These are phyloP conservation scores for Naganishia liquefaciens DNA, from an alignment of 1,284 basidiomycete species.

Conservation along the genomic window DNA sequence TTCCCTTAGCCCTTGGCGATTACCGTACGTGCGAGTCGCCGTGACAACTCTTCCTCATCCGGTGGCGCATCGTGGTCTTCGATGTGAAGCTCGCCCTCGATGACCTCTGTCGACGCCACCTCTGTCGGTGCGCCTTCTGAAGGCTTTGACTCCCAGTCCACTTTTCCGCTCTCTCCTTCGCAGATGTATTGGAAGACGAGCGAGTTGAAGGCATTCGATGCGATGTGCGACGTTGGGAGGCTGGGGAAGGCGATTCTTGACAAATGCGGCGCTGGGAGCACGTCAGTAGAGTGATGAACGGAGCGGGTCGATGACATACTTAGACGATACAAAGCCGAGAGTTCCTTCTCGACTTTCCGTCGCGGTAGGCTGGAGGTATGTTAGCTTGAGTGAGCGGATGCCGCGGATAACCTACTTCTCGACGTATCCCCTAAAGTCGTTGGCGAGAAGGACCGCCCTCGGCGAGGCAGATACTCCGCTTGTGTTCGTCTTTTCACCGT, in stretches of 20 bases:
- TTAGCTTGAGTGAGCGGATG: not conserved
- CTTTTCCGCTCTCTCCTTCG: not conserved
- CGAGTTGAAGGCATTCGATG: constrained; percentile 18
- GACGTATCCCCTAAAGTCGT: constrained; percentile 23
- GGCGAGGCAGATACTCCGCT: not conserved
- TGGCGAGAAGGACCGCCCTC: constrained; percentile 15
- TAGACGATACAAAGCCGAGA: constrained; percentile 6
- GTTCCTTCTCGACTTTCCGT: constrained; percentile 3
- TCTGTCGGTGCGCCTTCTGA: not conserved
- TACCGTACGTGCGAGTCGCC: no score
- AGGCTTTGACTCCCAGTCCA: constrained; percentile 6
- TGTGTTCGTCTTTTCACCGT: not conserved
- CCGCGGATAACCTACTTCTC: constrained; percentile 7
- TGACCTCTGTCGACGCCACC: constrained; percentile 14
- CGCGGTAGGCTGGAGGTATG: not conserved
- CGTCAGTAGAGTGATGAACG: not conserved
- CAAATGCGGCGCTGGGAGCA: constrained; percentile 5
- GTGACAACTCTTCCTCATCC: not conserved
- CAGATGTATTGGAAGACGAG: constrained; percentile 22
- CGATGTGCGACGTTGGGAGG: constrained; percentile 10
- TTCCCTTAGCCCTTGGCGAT: no score
- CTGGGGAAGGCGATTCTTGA: constrained; percentile 10
- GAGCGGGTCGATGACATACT: not conserved
- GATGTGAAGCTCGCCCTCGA: constrained; percentile 7
- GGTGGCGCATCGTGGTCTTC: not conserved